Percentiles rank a stretch among this genome's conserved stretches.
phyloP scores from a whole-genome alignment of 306 rosid genomes.

The Citrullus amarus region DNA sequence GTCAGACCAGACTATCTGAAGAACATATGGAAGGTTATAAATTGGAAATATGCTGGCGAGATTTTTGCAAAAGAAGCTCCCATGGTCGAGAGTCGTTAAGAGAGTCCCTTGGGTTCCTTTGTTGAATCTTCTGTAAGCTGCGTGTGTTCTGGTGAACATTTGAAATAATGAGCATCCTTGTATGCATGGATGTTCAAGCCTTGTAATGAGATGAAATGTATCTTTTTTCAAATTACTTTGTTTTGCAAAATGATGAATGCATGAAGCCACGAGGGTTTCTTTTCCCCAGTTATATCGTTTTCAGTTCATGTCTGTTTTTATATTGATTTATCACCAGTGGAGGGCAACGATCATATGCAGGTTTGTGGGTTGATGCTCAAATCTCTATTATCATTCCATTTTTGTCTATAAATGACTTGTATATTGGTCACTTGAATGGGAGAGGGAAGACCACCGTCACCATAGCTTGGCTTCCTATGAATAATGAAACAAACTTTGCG shows the following conservation, averaged over 20 bases:
- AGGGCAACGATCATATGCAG: not conserved
- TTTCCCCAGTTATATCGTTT: not conserved
- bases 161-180: not conserved
- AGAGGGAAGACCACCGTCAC: not conserved
- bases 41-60: constrained; percentile 72
- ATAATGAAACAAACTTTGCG: too few species aligned
- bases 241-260: not conserved
- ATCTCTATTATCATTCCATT: not conserved
- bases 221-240: not conserved
- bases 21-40: constrained; percentile 93
- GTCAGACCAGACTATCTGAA: constrained; percentile 90
- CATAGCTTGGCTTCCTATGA: too few species aligned
- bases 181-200: not conserved
- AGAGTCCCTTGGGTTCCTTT: not conserved
- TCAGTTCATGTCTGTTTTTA: not conserved
- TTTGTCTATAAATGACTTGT: not conserved
- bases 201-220: constrained; percentile 6
- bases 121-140: not conserved
- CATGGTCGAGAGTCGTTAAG: constrained; percentile 16
- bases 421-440: not conserved
- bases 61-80: constrained; percentile 49
- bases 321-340: too few species aligned
- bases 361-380: not conserved
- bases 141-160: not conserved
- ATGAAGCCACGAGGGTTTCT: not conserved